A percentile compares a stretch with the other conserved stretches of the same genome.
Conservation (phyloP, 148 eudicot species). For the Rhododendron molle region DNA sequence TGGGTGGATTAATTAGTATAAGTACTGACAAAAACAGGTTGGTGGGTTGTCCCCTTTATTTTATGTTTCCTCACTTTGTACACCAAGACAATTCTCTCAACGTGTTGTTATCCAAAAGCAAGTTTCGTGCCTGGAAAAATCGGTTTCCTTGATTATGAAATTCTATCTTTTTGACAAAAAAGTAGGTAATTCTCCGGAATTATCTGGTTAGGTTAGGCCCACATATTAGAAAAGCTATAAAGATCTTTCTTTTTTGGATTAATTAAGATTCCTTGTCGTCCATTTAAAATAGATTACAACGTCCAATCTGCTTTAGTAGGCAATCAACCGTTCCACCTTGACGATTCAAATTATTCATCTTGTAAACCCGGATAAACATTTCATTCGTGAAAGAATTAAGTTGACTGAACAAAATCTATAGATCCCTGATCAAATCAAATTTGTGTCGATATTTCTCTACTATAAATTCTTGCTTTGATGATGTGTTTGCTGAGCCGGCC, state of each 20-base stretch:
- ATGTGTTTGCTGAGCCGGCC: neutral
- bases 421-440: no score
- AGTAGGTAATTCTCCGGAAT: neutral
- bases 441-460: no score
- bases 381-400: neutral
- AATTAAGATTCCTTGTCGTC: neutral
- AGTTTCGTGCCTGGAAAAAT: neutral
- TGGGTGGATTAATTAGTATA: no score
- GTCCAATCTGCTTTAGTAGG: neutral
- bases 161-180: neutral
- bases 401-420: no score
- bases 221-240: conserved; percentile 1
- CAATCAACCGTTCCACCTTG: neutral
- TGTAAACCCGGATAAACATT: no score
- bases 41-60: conserved; percentile 10
- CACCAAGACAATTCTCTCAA: conserved; percentile 7
- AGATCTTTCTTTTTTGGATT: neutral
- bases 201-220: conserved; percentile 5
- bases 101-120: neutral
- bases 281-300: neutral
- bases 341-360: neutral
- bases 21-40: neutral
- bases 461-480: neutral
- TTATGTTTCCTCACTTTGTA: neutral
- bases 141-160: neutral